These are phyloP conservation scores for Ganoderma lingzhi DNA, from an alignment of 1,284 basidiomycete species.

Conservation along the genomic window DNA sequence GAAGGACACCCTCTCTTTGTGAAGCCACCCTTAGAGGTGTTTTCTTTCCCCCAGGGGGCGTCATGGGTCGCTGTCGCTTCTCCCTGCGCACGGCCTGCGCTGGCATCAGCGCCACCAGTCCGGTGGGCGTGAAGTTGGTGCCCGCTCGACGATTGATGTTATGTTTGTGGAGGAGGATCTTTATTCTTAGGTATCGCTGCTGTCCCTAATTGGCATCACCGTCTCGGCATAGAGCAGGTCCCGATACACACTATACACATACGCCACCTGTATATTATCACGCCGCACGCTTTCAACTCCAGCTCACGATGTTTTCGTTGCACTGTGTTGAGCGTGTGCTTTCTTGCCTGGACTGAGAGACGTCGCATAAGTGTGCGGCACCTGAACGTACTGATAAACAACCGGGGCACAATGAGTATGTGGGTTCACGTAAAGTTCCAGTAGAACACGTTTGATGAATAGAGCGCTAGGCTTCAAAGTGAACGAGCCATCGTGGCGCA, in stretches of 20 bases:
- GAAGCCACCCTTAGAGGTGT: constrained; percentile 5
- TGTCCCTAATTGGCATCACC: constrained; percentile 27
- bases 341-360: background rate
- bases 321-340: background rate
- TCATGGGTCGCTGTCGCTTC: background rate
- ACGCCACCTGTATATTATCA: constrained; percentile 34
- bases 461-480: no score
- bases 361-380: background rate
- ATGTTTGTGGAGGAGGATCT: constrained; percentile 4
- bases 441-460: no score
- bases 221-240: constrained; percentile 31
- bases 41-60: background rate
- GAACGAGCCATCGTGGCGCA: constrained; percentile 38
- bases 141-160: constrained; percentile 8
- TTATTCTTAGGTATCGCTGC: constrained; percentile 21
- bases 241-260: constrained; percentile 25
- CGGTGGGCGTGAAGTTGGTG: constrained; percentile 6
- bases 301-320: constrained; percentile 21
- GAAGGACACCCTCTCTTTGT: constrained; percentile 59
- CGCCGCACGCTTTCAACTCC: constrained; percentile 27
- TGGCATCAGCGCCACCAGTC: background rate
- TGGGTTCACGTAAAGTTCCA: no score
- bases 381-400: background rate
- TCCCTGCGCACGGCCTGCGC: background rate
- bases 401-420: no score